Percentiles rank a stretch among this genome's conserved stretches.
phyloP scores from a whole-genome alignment of 495 filamentous ascomycete genomes.

The Podospora australis region DNA sequence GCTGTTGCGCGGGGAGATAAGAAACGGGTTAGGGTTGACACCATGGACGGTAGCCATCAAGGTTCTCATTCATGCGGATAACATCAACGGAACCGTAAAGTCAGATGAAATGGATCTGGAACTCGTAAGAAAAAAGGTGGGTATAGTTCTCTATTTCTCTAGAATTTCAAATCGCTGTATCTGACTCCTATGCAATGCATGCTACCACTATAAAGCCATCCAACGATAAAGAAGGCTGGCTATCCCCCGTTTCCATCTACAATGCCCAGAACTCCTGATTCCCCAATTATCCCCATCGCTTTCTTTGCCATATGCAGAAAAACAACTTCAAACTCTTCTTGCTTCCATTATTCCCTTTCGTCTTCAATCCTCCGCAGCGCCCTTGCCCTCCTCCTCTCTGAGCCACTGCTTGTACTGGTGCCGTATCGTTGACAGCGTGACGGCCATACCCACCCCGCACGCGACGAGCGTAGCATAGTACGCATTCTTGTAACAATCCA shows the following conservation, averaged over 20 bases:
- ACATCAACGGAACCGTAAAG: no score
- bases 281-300: not conserved
- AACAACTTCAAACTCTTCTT: no score
- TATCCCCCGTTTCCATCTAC: constrained; percentile 1
- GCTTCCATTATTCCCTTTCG: no score
- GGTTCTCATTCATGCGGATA: no score
- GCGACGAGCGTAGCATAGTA: constrained; percentile 79
- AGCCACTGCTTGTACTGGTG: constrained; percentile 44
- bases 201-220: not conserved
- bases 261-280: not conserved
- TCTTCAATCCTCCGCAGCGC: constrained; percentile 25
- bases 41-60: not conserved
- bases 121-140: no score
- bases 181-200: not conserved
- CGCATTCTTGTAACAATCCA: constrained; percentile 73
- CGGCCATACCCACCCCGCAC: constrained; percentile 59
- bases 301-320: not conserved
- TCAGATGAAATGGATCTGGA: no score
- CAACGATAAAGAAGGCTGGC: not conserved
- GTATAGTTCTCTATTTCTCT: no score
- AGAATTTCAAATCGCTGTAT: not conserved
- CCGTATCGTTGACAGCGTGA: constrained; percentile 72
- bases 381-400: constrained; percentile 30
- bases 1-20: not conserved
- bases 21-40: constrained; percentile 10